Evolutionary conservation across 345 rosid genomes (phyloP), one percentile per base, ranked within the genome.

Genomic region (Citrus maxima): DNA sequence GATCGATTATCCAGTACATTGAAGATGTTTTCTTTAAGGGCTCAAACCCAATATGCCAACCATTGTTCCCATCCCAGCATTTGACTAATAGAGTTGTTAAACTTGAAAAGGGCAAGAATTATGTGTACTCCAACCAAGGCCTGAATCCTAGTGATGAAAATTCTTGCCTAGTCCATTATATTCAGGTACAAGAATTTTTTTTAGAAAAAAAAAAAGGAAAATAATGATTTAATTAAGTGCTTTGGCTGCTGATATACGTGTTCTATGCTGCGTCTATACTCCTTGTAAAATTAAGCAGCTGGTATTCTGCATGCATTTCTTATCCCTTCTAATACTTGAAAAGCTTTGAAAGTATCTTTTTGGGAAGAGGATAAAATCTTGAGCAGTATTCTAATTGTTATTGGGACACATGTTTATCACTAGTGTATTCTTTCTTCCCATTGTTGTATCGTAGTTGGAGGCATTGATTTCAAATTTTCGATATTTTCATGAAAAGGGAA

Each of bases 81-180:
- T 81, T 88, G 79, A 89, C 97, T 38, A 92, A 91, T 71, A 92
- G 96, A 87, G 88, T 92, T 73, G 86, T 92, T 56, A 90, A 91
- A 78, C 99, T 95, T 67, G 88, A 82, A 70, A 85, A 73, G 78
- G 95, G 96, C 73, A 82, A 74, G 80, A 89, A 75, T 81, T 90
- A 88, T 62, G 81, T 86, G 74, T 91, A 88, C 86, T 85, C 85
- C 62, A 83, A 83, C 60, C 88, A 85, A 73, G 98, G 95, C 81
- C 88, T 91, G 79, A 95, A 95, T 87, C 95, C 93, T 35, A 84
- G 78, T 22, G 91, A 95, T 66, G 97, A 95, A 87, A 95, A 93
- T 83, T 92, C 98, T 69, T 89, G 95, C 46, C 80, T 93, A 12
- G 78, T 95, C 42, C 99, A 93, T 85, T 92, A 92, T 83, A 92